Evolutionary conservation across 495 filamentous ascomycete genomes (phyloP).

Genomic region (Lasiosphaeria hispida): DNA sequence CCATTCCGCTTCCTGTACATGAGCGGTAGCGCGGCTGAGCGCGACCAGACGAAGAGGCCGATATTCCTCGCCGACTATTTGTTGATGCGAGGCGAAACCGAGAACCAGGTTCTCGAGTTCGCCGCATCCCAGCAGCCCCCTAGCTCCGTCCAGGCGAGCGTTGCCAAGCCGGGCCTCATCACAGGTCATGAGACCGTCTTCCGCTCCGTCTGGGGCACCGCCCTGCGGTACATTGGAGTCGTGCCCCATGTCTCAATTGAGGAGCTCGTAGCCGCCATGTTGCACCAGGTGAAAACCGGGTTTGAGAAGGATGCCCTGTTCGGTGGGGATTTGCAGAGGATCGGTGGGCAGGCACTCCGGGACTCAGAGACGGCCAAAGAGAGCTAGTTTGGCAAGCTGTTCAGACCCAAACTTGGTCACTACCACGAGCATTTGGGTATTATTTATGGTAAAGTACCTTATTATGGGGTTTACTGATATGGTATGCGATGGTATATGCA

Average conservation of each 20-base stretch:
- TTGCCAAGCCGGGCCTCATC: constrained; percentile 46
- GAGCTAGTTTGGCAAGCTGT: too few species aligned
- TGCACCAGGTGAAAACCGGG: constrained; percentile 45
- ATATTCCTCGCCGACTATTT: constrained; percentile 37
- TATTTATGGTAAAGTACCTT: too few species aligned
- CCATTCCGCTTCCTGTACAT: constrained; percentile 49
- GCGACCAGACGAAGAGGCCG: constrained; percentile 41
- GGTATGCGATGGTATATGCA: too few species aligned
- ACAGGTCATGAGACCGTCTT: constrained; percentile 12
- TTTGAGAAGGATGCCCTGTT: constrained; percentile 46
- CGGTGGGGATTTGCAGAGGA: constrained; percentile 46
- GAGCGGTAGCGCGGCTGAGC: constrained; percentile 38
- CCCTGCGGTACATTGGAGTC: neutral
- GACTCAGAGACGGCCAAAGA: too few species aligned
- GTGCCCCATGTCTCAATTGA: constrained; percentile 36
- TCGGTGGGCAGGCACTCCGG: constrained; percentile 30
- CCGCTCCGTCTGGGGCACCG: neutral
- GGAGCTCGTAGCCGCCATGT: constrained; percentile 44
- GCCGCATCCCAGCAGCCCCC: constrained; percentile 22
- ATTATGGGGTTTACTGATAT: too few species aligned
- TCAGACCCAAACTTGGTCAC: too few species aligned
- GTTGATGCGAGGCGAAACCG: constrained; percentile 46
- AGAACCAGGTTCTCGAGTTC: constrained; percentile 42
- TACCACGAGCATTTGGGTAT: too few species aligned
- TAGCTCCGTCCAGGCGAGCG: constrained; percentile 33